A percentile compares a stretch with the other conserved stretches of the same genome.
phyloP scores from a whole-genome alignment of 108 stramenopile species.

The Skeletonema costatum region DNA sequence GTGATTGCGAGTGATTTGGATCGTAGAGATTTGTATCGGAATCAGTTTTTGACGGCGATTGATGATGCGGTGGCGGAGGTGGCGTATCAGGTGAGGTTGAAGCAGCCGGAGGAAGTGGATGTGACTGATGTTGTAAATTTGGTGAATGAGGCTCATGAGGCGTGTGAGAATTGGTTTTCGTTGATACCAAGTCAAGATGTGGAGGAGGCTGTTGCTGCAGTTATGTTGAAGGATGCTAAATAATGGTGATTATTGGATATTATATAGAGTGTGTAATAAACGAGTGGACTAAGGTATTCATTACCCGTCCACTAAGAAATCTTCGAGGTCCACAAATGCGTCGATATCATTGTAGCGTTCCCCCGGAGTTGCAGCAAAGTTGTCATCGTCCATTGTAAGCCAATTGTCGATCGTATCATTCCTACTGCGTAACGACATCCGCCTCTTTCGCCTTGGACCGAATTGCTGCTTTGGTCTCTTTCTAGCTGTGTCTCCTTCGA shows the following conservation, averaged over 20 bases:
- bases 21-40: conserved; percentile 14
- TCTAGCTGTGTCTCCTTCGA: background rate
- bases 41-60: conserved; percentile 12
- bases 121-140: conserved; percentile 12
- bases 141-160: conserved; percentile 22
- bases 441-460: background rate
- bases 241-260: background rate
- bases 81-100: conserved; percentile 21
- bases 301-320: conserved; percentile 41
- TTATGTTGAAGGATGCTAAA: conserved; percentile 5
- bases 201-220: conserved; percentile 4
- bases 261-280: too few species aligned
- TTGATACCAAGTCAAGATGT: conserved; percentile 26
- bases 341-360: conserved; percentile 31
- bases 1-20: conserved; percentile 36
- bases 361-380: conserved; percentile 10
- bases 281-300: background rate
- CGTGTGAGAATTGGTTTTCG: conserved; percentile 36
- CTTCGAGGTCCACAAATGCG: conserved; percentile 44
- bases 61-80: conserved; percentile 25
- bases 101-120: conserved; percentile 8
- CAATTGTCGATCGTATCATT: background rate
- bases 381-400: background rate
- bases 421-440: background rate
- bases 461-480: background rate